Evolutionary conservation across 345 rosid species (phyloP).

Genomic region (Lepidium sativum): DNA sequence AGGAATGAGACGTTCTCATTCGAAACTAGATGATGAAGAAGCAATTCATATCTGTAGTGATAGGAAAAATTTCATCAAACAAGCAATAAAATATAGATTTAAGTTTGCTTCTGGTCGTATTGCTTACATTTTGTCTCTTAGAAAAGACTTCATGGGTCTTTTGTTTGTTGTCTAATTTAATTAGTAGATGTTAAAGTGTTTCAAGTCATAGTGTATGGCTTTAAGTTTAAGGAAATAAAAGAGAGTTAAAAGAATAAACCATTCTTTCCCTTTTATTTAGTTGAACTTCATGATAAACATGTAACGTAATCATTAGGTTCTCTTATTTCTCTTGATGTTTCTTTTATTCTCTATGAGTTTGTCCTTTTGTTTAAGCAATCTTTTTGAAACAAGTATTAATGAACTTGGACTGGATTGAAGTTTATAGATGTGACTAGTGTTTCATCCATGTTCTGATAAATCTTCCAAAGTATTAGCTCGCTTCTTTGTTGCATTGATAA

Average conservation of each 20-base stretch:
- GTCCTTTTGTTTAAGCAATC: no score
- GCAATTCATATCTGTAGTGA: conserved; percentile 91
- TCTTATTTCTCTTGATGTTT: no score
- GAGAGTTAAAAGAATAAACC: background rate
- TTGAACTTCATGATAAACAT: background rate
- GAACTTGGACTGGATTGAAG: no score
- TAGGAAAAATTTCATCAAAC: conserved; percentile 76
- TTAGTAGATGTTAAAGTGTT: background rate
- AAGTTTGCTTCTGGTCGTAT: conserved; percentile 64
- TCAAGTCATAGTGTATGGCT: background rate
- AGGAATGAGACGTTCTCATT: conserved; percentile 90
- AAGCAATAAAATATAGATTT: conserved; percentile 78
- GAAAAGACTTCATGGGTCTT: conserved; percentile 39
- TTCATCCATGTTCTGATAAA: no score
- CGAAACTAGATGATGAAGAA: conserved; percentile 81
- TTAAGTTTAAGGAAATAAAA: background rate
- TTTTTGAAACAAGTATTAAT: no score
- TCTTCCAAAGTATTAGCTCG: no score
- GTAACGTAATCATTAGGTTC: background rate
- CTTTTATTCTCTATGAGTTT: no score
- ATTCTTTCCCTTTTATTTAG: background rate
- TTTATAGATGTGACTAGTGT: no score
- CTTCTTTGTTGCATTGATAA: background rate
- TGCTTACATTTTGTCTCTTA: conserved; percentile 76
- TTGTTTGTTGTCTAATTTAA: conserved; percentile 3